Evolutionary conservation across 345 rosid species (phyloP).

Genomic region (Sonneratia alba): DNA sequence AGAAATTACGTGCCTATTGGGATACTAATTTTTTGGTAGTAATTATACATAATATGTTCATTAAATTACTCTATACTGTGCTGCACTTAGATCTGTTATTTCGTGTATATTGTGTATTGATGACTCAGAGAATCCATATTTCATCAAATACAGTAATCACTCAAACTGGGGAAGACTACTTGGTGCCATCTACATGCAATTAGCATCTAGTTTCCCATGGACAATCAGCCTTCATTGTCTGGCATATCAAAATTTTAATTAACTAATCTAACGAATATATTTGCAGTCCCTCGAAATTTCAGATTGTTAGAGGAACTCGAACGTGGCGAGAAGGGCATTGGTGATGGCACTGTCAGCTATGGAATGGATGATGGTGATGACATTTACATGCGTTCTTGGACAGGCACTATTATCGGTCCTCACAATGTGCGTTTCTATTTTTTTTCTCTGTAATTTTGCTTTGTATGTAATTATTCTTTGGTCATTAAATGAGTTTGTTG

Average conservation of each 20-base stretch:
- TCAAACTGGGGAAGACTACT: not conserved
- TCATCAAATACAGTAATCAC: not conserved
- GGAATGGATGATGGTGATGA: slow-evolving; percentile 15
- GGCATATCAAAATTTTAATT: not conserved
- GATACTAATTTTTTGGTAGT: too few species aligned
- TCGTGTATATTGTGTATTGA: not conserved
- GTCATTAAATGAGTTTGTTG: not conserved
- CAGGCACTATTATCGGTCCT: slow-evolving; percentile 11
- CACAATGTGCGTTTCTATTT: slow-evolving; percentile 7
- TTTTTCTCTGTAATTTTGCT: not conserved
- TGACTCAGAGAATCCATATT: not conserved
- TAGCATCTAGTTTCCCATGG: too few species aligned
- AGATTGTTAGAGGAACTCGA: slow-evolving; percentile 12
- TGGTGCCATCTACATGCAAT: not conserved
- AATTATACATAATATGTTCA: too few species aligned
- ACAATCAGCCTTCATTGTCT: not conserved
- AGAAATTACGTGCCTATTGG: too few species aligned
- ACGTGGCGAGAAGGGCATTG: slow-evolving; percentile 12
- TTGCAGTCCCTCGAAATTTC: slow-evolving; percentile 9
- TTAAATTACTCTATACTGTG: too few species aligned
- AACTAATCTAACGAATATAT: not conserved
- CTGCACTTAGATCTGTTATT: not conserved
- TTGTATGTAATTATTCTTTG: not conserved
- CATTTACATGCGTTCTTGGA: slow-evolving; percentile 14
- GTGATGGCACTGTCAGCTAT: slow-evolving; percentile 13